Evolutionary conservation across 2,329 filamentous ascomycete species (phyloP).

Genomic region (Xylariaceae sp.): DNA sequence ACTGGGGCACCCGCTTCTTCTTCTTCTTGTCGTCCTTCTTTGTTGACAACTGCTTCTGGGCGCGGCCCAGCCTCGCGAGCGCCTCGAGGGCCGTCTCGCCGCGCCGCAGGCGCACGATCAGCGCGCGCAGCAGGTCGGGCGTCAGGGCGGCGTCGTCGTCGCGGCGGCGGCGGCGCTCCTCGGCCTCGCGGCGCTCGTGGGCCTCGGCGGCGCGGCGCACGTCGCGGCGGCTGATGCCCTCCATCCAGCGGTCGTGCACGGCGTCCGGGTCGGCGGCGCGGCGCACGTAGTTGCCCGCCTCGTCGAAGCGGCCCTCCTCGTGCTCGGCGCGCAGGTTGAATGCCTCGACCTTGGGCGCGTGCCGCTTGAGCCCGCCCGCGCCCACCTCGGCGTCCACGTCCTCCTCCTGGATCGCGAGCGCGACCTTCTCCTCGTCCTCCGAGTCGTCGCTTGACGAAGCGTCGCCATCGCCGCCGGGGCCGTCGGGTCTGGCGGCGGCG

Average conservation of each 20-base stretch:
- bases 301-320: slow-evolving; percentile 89
- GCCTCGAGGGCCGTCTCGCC: slow-evolving; percentile 87
- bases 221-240: slow-evolving; percentile 88
- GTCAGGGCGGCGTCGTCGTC: slow-evolving; percentile 69
- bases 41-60: slow-evolving; percentile 53
- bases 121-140: slow-evolving; percentile 61
- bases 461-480: slow-evolving; percentile 49
- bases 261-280: slow-evolving; percentile 86
- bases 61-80: slow-evolving; percentile 69
- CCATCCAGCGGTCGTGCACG: slow-evolving; percentile 84
- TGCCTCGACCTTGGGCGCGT: slow-evolving; percentile 89
- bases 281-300: slow-evolving; percentile 82
- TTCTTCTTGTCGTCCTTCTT: too few species aligned
- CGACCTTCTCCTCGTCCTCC: slow-evolving; percentile 64
- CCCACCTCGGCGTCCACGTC: slow-evolving; percentile 84
- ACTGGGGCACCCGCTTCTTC: slow-evolving; percentile 43
- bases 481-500: too few species aligned
- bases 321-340: slow-evolving; percentile 91
- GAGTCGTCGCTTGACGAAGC: slow-evolving; percentile 43
- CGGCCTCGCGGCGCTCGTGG: slow-evolving; percentile 75
- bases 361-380: slow-evolving; percentile 80
- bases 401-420: slow-evolving; percentile 67
- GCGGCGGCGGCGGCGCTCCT: slow-evolving; percentile 61
- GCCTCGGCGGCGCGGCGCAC: slow-evolving; percentile 83
- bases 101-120: slow-evolving; percentile 67